Evolutionary conservation across 2,329 filamentous ascomycete species (phyloP).

Genomic region (Ophiocordyceps polyrhachis-furcata): DNA sequence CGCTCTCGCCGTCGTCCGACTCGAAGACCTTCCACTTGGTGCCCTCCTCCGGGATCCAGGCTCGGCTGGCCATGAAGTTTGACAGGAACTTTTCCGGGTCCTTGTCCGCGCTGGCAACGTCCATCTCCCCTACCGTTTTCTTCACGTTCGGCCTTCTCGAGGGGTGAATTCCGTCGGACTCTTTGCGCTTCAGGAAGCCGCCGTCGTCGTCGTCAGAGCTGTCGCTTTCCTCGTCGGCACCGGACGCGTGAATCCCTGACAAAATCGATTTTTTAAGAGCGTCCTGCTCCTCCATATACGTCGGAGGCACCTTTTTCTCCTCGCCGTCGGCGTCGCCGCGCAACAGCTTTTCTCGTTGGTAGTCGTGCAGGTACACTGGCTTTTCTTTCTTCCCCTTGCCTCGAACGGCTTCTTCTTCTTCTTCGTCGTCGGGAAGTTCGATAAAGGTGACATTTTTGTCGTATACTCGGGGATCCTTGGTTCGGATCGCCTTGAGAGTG

Average conservation of each 20-base stretch:
- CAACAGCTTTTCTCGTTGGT: constrained; percentile 79
- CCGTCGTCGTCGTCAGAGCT: constrained; percentile 44
- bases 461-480: constrained; percentile 83
- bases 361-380: constrained; percentile 72
- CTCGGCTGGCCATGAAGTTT: constrained; percentile 82
- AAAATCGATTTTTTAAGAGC: constrained; percentile 61
- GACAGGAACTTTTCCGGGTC: constrained; percentile 87
- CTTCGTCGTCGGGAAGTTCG: constrained; percentile 35
- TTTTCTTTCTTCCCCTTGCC: constrained; percentile 49
- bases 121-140: constrained; percentile 29
- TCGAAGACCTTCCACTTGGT: constrained; percentile 66
- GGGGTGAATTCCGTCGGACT: constrained; percentile 37
- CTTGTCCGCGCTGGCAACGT: constrained; percentile 62
- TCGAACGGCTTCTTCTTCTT: constrained; percentile 6
- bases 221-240: constrained; percentile 22
- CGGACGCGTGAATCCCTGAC: constrained; percentile 56
- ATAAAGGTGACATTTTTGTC: constrained; percentile 68
- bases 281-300: constrained; percentile 79
- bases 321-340: constrained; percentile 46
- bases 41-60: constrained; percentile 59
- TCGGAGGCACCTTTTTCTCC: constrained; percentile 40
- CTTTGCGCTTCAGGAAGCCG: constrained; percentile 56
- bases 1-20: constrained; percentile 76
- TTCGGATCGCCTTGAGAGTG: constrained; percentile 71
- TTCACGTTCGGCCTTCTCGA: constrained; percentile 29